phyloP scores from a whole-genome alignment of 2,329 filamentous ascomycete species.

The Scedosporium aurantiacum region DNA sequence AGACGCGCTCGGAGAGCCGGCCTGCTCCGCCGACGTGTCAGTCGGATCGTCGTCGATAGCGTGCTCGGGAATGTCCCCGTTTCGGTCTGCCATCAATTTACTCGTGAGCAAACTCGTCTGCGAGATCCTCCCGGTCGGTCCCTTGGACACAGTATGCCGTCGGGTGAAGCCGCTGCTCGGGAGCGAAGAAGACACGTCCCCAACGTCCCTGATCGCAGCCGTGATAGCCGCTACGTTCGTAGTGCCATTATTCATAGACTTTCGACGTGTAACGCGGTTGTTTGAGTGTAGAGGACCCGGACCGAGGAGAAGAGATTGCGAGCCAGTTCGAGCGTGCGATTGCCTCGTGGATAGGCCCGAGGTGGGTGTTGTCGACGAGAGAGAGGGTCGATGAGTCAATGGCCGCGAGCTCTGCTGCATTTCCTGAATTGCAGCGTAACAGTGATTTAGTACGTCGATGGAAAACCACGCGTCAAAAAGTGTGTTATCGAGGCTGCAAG shows the following conservation, averaged over 20 bases:
- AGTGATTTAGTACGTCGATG: background rate
- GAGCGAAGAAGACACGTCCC: constrained; percentile 2
- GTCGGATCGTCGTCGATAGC: constrained; percentile 60
- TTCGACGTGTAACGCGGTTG: constrained; percentile 72
- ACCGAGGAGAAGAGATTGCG: constrained; percentile 61
- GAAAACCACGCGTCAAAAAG: background rate
- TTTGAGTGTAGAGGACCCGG: constrained; percentile 50
- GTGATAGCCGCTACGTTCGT: constrained; percentile 58
- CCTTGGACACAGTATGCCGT: constrained; percentile 10
- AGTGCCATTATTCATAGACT: constrained; percentile 66
- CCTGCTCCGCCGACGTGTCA: constrained; percentile 45
- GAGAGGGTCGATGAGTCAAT: constrained; percentile 43
- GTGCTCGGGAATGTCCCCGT: constrained; percentile 43
- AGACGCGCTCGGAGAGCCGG: constrained; percentile 17
- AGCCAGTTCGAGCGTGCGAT: constrained; percentile 57
- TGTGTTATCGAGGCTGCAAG: background rate
- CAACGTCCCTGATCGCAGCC: constrained; percentile 49
- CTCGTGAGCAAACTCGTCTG: constrained; percentile 41
- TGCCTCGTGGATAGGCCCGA: constrained; percentile 44
- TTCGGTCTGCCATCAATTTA: constrained; percentile 37
- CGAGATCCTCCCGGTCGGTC: constrained; percentile 36
- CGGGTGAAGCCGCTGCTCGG: constrained; percentile 12
- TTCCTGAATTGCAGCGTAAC: constrained; percentile 26
- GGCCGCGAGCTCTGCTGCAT: constrained; percentile 47
- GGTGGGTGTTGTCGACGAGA: constrained; percentile 35